Conservation (phyloP, 1,284 basidiomycete genomes). For the Erythrobasidium hasegawianum region DNA sequence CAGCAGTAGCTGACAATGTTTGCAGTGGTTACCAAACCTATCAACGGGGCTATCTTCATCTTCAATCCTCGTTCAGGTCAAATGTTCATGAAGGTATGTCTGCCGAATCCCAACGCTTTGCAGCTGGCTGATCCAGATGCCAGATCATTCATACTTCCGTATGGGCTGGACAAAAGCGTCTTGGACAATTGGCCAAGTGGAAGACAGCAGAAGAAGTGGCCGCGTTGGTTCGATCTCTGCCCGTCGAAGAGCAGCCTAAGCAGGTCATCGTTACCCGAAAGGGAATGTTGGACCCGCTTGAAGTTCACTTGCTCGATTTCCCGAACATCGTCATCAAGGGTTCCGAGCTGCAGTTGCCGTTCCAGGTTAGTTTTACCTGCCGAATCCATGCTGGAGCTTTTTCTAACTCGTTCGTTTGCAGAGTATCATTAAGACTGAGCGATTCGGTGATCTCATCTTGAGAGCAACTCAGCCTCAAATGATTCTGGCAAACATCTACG, state of each 20-base stretch:
- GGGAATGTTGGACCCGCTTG: constrained; percentile 86
- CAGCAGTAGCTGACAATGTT: background rate
- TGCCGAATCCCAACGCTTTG: too few relatives aligned
- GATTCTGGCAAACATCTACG: constrained; percentile 97
- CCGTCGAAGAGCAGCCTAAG: constrained; percentile 99
- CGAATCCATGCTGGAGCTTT: background rate
- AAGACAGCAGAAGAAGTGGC: constrained; percentile 99
- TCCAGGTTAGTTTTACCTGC: constrained; percentile 59
- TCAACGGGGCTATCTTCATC: constrained; percentile 99
- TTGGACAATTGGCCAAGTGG: constrained; percentile 99
- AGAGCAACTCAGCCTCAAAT: constrained; percentile 98
- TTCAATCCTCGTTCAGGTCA: constrained; percentile 99
- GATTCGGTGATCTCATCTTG: constrained; percentile 84
- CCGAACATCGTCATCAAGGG: constrained; percentile 99
- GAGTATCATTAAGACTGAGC: constrained; percentile 99
- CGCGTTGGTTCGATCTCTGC: constrained; percentile 89
- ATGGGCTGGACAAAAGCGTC: constrained; percentile 99
- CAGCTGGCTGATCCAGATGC: constrained; percentile 46
- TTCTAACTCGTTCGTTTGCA: too few relatives aligned
- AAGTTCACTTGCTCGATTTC: constrained; percentile 97
- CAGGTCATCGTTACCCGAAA: constrained; percentile 99
- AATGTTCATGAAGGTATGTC: constrained; percentile 73
- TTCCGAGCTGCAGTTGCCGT: constrained; percentile 93
- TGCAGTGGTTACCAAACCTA: constrained; percentile 84
- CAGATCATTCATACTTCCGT: constrained; percentile 92